Evolutionary conservation across 2,329 filamentous ascomycete species (phyloP), one percentile per base, ranked within the genome.

Genomic region (Trichoderma cornu-damae): DNA sequence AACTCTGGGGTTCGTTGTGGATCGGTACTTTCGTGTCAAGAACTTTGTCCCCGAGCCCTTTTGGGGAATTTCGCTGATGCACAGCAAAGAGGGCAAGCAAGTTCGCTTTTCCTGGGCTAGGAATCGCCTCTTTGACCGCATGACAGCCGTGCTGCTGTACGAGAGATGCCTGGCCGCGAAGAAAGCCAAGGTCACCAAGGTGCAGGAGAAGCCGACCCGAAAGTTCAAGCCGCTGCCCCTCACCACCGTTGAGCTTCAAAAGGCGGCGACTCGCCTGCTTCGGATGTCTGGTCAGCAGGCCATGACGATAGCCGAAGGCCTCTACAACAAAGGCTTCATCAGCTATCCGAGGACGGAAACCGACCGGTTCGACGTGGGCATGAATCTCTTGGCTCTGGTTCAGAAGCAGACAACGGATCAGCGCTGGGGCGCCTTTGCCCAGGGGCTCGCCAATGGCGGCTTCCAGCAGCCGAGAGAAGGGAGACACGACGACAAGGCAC

Each of bases 331-430:
- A 70, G 94, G 94, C 0, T 97, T 92, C 73, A 96, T 99, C 72
- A 96, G 92, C 71, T 99, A 99, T 72, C 94, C 94, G 1, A 86
- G 94, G 72, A 99, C 94, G 0, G 94, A 99, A 72, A 99, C 94
- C 0, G 94, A 99, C 70, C 88, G 93, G 30, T 99, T 97, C 67
- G 92, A 96, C 67, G 84, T 84, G 65, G 93, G 82, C 4, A 96
- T 97, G 76, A 87, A 97, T 68, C 79, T 99, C 18, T 84, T 82
- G 61, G 82, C 80, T 20, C 76, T 99, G 7, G 82, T 96, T 16
- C 84, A 89, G 65, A 96, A 95, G 67, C 94, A 99, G 70, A 84
- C 83, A 1, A 84, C 85, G 59, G 89, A 91, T 67, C 75, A 76
- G 40, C 75, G 79, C 61, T 99, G 93, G 94, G 91, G 91, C 0